Percentiles rank a stretch among this genome's conserved stretches.
Conservation (phyloP, 75 land plant genomes). For the Selaginella tamariscina region DNA sequence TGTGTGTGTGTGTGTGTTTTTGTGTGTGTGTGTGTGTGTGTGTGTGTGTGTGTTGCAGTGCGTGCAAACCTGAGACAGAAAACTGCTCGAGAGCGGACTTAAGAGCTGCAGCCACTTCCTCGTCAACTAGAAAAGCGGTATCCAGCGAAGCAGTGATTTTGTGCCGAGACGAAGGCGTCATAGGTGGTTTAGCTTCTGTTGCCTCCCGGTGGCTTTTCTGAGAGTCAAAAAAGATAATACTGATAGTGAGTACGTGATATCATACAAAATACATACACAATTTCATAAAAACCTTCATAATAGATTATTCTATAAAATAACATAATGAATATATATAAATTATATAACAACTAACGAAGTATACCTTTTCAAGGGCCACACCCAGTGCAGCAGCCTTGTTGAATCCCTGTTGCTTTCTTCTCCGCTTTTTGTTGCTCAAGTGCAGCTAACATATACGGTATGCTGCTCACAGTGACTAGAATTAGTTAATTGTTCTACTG, state of each 20-base stretch:
- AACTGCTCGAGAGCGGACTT: slow-evolving; percentile 46
- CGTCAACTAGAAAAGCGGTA: slow-evolving; percentile 80
- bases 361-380: slow-evolving; percentile 45
- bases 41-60: no score
- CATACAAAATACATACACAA: no score
- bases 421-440: slow-evolving; percentile 40
- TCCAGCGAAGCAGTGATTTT: slow-evolving; percentile 60
- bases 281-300: no score
- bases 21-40: no score
- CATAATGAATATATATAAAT: no score
- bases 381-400: slow-evolving; percentile 50
- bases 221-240: no score
- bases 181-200: slow-evolving; percentile 28
- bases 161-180: slow-evolving; percentile 28
- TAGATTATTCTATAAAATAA: no score
- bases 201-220: no score
- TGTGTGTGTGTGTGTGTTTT: no score
- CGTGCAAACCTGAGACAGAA: no score
- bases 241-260: no score
- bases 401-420: slow-evolving; percentile 51
- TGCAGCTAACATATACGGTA: slow-evolving; percentile 54
- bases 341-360: slow-evolving; percentile 38
- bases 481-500: neutral
- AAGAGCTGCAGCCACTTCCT: slow-evolving; percentile 72
- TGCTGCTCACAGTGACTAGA: slow-evolving; percentile 28